phyloP scores from a whole-genome alignment of 129 eudicot species.

The Artemisia tridentata region DNA sequence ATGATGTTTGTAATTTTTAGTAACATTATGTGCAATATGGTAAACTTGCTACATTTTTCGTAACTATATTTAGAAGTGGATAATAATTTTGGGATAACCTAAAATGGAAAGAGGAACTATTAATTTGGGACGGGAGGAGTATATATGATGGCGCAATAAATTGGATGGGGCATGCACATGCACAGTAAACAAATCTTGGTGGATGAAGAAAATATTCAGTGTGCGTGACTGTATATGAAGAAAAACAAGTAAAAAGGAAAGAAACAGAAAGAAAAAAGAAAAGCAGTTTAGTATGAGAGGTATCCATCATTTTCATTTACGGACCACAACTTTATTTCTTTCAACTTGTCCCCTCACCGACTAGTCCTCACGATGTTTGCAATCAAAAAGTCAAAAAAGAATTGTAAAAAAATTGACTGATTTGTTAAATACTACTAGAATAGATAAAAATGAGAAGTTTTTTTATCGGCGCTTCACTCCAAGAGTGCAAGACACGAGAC shows the following conservation, averaged over 20 bases:
- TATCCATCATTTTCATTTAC: constrained; percentile 15
- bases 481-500: too few relatives aligned
- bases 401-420: too few relatives aligned
- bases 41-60: too few relatives aligned
- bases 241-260: constrained; percentile 9
- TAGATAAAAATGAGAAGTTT: too few relatives aligned
- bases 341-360: constrained; percentile 35
- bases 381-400: constrained; percentile 14
- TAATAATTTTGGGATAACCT: too few relatives aligned
- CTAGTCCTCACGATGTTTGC: constrained; percentile 25
- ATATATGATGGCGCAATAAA: constrained; percentile 27
- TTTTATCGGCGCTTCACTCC: too few relatives aligned
- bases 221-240: constrained; percentile 15
- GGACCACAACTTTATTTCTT: constrained; percentile 28
- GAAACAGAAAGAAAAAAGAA: constrained; percentile 24
- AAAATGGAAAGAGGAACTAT: too few relatives aligned
- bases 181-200: constrained; percentile 38
- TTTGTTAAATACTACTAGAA: too few relatives aligned
- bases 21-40: too few relatives aligned
- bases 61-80: not conserved
- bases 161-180: constrained; percentile 37
- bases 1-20: too few relatives aligned
- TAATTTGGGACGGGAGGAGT: too few relatives aligned
- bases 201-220: constrained; percentile 30
- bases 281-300: constrained; percentile 18